Base-by-base conservation (phyloP, 306 rosid species). In the Casuarina glauca region DNA sequence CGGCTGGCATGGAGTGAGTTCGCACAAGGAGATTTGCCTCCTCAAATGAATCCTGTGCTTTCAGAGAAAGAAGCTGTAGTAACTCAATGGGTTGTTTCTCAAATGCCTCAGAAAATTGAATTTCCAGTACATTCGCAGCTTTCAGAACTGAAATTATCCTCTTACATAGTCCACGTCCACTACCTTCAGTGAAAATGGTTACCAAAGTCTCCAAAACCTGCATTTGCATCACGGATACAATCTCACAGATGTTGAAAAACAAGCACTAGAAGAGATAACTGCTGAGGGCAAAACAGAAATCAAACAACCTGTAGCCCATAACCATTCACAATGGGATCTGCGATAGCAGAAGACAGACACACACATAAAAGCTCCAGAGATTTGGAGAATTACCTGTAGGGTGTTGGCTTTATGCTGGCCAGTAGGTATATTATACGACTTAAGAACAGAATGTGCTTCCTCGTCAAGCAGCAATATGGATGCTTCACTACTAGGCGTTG, bases 41-140 rank as follows among this genome's bases (percentile, higher is more conserved):
- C 87, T 89, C 98, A 87, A 90, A 94, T 46, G 97, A 92, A 75
- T 94, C 98, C 74, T 94, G 98, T 52, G 98, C 98, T 85, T 94
- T 94, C 78, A 94, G 98, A 64, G 97, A 92, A 74, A 94, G 98
- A 54, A 94, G 90, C 84, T 94, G 98, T 53, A 94, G 89, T 76
- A 94, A 85, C 82, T 94, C 97, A 78, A 90, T 92, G 16, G 98
- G 97, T 71, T 88, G 97, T 81, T 94, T 94, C 78, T 81, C 78
- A 87, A 92, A 94, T 6, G 98, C 98, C 92, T 94, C 98, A 35
- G 85, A 70, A 82, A 94, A 94, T 36, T 85, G 36, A 85, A 94
- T 87, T 45, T 97, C 98, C 87, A 94, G 82, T 76, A 88, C 82
- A 61, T 88, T 88, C 80, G 98, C 97, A 39, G 95, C 97, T 88